Evolutionary conservation across 2,329 filamentous ascomycete species (phyloP).

Genomic region (Talaromyces rugulosus): DNA sequence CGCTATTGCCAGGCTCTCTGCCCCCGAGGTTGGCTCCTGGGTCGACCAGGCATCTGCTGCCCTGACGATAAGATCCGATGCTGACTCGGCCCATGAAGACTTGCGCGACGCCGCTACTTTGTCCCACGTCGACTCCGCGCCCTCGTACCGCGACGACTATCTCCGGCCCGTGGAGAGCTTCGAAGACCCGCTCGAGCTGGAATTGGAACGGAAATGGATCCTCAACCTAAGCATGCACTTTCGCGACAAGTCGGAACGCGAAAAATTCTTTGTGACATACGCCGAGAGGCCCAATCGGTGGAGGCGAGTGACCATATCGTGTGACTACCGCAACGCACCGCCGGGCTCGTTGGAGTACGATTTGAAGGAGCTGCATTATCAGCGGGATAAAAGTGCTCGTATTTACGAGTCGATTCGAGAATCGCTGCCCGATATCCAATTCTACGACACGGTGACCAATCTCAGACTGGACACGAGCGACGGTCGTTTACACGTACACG

Average conservation of each 20-base stretch:
- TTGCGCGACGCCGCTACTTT: constrained; percentile 17
- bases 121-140: constrained; percentile 18
- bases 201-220: constrained; percentile 88
- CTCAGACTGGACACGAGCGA: constrained; percentile 87
- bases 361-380: constrained; percentile 70
- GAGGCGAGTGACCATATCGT: constrained; percentile 85
- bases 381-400: constrained; percentile 85
- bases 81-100: constrained; percentile 26
- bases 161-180: constrained; percentile 1
- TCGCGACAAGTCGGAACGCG: constrained; percentile 81
- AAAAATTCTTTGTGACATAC: constrained; percentile 98
- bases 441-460: constrained; percentile 94
- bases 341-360: constrained; percentile 82
- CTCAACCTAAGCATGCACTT: constrained; percentile 98
- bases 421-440: constrained; percentile 87
- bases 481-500: constrained; percentile 86
- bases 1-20: constrained; percentile 33
- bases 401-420: constrained; percentile 95
- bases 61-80: constrained; percentile 27
- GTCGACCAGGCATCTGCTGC: constrained; percentile 24
- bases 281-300: constrained; percentile 74
- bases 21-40: constrained; percentile 38
- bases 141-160: constrained; percentile 5
- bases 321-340: constrained; percentile 81
- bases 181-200: constrained; percentile 59